Base-by-base conservation (phyloP, 345 rosid species). In the Excoecaria cochinchinensis region DNA sequence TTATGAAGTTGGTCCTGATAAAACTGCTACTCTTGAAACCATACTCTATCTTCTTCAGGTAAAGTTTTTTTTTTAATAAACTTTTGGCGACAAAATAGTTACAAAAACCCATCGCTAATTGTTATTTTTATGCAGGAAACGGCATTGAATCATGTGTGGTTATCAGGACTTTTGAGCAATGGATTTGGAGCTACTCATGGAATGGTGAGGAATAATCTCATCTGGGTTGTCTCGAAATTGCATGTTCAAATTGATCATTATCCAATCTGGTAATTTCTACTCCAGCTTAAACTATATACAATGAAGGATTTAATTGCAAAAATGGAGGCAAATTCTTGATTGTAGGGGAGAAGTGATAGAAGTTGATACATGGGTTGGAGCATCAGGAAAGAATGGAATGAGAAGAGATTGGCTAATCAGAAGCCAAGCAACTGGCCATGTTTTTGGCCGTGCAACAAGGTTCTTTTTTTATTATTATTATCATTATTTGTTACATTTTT, bases 181-280 rank as follows among this genome's bases (percentile, higher is more conserved):
- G 95, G 95, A 51, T 89, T 90, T 36, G 95, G 92, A 12, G 89
- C 95, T 17, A 89, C 95, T 8, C 92, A 87, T 74, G 91, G 88
- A 57, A 90, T 89, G 92, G 74, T 83, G 83, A 87, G 52, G 80
- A 87, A 89, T 82, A 86, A 84, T 79, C 95, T 90, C 80, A 89
- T 89, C 22, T 88, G 95, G 95, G 92, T 90, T 52, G 91, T 90
- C 69, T 82, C 92, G 17, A 87, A 92, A 74, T 85, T 90, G 88
- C 91, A 88, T 24, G 80, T 87, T 67, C 85, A 85, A 78, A 72
- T 87, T 21, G 83, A 90, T 81, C 85, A 83, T 50, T 89, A 90
- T 69, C 92, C 92, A 1, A 86, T 90, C 70, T 87, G 95, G 95
- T 90, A 52, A 2, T 31, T 31, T 31, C 31, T 31, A 31, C 31